Conservation (phyloP, 192 early-diverging fungal species). For the Dissophora globulifera region DNA sequence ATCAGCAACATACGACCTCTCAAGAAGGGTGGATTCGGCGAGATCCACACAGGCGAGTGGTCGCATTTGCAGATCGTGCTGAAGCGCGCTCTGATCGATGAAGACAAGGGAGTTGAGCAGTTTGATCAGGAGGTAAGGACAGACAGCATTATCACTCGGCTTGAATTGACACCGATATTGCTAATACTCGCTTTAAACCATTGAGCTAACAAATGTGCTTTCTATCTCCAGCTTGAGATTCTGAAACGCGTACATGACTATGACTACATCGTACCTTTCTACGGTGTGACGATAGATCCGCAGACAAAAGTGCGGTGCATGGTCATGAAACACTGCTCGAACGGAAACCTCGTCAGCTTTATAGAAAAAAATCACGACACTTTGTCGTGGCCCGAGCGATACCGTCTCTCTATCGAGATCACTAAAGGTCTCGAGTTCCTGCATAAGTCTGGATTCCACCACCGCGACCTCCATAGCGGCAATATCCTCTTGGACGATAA, state of each 20-base stretch:
- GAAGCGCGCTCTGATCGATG: constrained; percentile 31
- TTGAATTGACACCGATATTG: too few relatives aligned
- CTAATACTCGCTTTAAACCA: too few relatives aligned
- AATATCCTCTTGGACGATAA: constrained; percentile 57
- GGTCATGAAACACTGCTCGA: constrained; percentile 48
- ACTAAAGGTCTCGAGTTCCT: constrained; percentile 52
- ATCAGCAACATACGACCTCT: constrained; percentile 38
- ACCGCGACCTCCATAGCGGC: constrained; percentile 58
- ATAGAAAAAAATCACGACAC: constrained; percentile 35
- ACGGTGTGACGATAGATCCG: constrained; percentile 41
- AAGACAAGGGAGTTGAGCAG: constrained; percentile 36
- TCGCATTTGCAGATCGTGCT: constrained; percentile 36
- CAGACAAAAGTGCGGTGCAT: constrained; percentile 28
- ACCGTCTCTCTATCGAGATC: constrained; percentile 51
- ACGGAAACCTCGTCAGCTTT: constrained; percentile 49
- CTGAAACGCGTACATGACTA: constrained; percentile 50
- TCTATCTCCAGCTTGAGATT: constrained; percentile 29
- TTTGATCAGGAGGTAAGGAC: constrained; percentile 54
- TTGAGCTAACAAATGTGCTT: background rate
- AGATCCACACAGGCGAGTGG: constrained; percentile 49
- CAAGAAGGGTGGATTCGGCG: constrained; percentile 48
- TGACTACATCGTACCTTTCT: constrained; percentile 49
- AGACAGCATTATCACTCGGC: too few relatives aligned
- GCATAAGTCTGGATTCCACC: constrained; percentile 55
- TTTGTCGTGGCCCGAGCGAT: constrained; percentile 44